Base-by-base conservation (phyloP, 768 basidiomycete species). In the Russula abietina region DNA sequence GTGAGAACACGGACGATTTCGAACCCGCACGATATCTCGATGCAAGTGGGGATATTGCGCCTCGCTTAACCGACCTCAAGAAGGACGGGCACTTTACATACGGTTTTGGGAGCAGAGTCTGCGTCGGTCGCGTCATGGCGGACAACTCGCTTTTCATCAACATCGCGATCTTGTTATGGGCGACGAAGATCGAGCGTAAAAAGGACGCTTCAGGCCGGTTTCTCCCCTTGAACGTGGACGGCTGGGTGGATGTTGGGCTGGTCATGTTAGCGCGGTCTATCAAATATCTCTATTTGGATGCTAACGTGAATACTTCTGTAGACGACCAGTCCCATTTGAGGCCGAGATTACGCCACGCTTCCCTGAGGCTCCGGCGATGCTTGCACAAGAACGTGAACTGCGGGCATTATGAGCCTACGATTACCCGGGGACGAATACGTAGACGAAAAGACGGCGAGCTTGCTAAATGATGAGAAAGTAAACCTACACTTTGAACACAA, bases 121-220 rank as follows among this genome's bases (percentile, higher is more conserved):
- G 64, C 32, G 7, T 51, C 14, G 64, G 55, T 19, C 61, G 48
- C 7, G 46, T 38, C 24, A 38, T 65, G 14, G 60, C 64, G 2
- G 71, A 73, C 52, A 65, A 71, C 24, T 69, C 71, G n/a, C 24
- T 75, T 16, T 74, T 74, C 51, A 73, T 75, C 22, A 61, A 67
- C 33, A 70, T 75, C 19, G 73, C 74, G 16, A 57, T 66, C 24
- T 57, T 72, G 1, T 64, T 77, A 19, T 70, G 66, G 60, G 70
- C 70, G 7, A 61, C 52, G 41, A 64, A 65, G 41, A 59, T 72
- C 12, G 53, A 43, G 5, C 45, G 33, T 1, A 59, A 53, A 39
- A 60, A 22, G 32, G 65, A 58, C 28, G 57, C 12, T 10, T 36
- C n/a, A 9, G 61, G 61, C 16, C 5, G 46, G 19, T 19, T 48